Evolutionary conservation across 2,329 filamentous ascomycete genomes (phyloP).

Genomic region (Lachnellula hyalina): DNA sequence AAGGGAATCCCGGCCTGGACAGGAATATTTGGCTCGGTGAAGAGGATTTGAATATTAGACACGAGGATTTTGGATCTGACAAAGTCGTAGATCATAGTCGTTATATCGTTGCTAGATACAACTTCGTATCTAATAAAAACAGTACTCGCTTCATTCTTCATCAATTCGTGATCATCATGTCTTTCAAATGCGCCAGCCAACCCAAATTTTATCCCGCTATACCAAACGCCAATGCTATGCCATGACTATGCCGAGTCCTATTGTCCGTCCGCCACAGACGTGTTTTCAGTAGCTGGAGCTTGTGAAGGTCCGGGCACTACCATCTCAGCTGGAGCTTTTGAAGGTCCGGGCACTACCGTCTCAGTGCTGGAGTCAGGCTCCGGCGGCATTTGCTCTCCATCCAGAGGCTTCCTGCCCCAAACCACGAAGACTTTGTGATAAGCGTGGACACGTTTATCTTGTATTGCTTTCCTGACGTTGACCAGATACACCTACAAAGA

Average conservation of each 20-base stretch:
- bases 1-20: too few relatives aligned
- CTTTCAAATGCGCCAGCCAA: too few relatives aligned
- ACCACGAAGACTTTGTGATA: constrained; percentile 29
- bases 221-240: background rate
- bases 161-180: background rate
- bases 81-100: too few relatives aligned
- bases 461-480: constrained; percentile 23
- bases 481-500: constrained; percentile 23
- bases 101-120: background rate
- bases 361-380: background rate
- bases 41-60: too few relatives aligned
- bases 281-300: background rate
- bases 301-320: background rate
- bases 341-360: background rate
- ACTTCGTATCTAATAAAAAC: background rate
- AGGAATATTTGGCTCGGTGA: too few relatives aligned
- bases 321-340: background rate
- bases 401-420: constrained; percentile 24
- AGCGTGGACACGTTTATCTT: constrained; percentile 24
- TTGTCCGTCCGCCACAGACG: background rate
- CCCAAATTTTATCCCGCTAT: background rate
- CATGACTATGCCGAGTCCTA: background rate
- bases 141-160: background rate
- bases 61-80: too few relatives aligned
- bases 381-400: background rate